These are phyloP conservation scores for Spergularia azorica DNA, from an alignment of 179 eudicot genomes.

Conservation along the genomic window DNA sequence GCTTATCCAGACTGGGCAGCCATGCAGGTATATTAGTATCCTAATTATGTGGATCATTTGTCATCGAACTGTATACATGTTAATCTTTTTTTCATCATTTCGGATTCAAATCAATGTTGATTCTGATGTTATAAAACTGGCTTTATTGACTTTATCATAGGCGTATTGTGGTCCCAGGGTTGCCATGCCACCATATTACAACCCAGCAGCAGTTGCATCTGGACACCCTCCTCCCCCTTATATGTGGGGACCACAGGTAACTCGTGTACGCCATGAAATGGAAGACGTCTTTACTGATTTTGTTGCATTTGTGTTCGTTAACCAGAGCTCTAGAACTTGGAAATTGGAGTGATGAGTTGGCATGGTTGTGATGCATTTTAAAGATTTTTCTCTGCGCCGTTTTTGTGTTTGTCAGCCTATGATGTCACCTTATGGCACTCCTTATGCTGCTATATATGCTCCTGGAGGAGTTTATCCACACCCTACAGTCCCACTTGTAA, in stretches of 20 bases:
- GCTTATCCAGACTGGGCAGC: conserved; percentile 96
- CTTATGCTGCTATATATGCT: conserved; percentile 87
- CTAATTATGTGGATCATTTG: background rate
- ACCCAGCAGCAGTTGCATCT: conserved; percentile 71
- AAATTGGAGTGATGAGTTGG: too few species aligned
- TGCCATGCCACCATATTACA: conserved; percentile 74
- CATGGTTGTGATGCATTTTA: background rate
- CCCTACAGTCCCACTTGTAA: conserved; percentile 75
- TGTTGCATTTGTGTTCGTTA: too few species aligned
- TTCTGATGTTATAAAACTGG: background rate
- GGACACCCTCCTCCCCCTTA: conserved; percentile 87
- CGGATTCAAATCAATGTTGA: background rate
- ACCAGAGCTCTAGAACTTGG: too few species aligned
- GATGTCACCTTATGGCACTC: conserved; percentile 90
- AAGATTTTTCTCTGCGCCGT: background rate
- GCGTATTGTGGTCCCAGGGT: conserved; percentile 94
- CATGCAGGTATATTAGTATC: conserved; percentile 67
- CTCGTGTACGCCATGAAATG: background rate
- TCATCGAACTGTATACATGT: background rate
- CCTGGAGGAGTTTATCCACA: conserved; percentile 92
- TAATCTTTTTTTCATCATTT: background rate
- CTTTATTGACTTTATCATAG: conserved; percentile 35
- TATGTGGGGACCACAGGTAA: conserved; percentile 98
- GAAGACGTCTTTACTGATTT: background rate
- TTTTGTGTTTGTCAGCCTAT: conserved; percentile 53